These are phyloP conservation scores for Phragmites australis DNA, from an alignment of 176 grass and related monocot genomes.

Conservation along the genomic window DNA sequence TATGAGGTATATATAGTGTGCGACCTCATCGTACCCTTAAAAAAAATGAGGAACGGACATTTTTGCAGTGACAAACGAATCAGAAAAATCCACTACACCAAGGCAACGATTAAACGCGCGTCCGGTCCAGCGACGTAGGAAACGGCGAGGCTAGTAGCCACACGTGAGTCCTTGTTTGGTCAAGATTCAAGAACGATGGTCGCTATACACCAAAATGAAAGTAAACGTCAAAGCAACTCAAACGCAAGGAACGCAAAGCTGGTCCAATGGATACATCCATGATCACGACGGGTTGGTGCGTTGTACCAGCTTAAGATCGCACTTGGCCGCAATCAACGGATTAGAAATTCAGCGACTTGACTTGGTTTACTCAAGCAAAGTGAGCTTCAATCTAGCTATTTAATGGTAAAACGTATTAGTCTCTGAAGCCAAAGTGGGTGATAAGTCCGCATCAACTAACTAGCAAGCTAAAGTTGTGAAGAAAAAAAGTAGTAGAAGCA, in stretches of 20 bases:
- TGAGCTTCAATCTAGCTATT: neutral
- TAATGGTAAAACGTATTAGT: neutral
- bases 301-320: neutral
- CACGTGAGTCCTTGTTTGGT: constrained; percentile 5
- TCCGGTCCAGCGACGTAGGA: neutral
- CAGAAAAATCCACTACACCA: neutral
- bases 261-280: neutral
- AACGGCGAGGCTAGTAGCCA: constrained; percentile 10
- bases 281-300: constrained; percentile 28
- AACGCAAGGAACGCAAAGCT: constrained; percentile 1
- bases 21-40: too few species aligned
- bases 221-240: constrained; percentile 33
- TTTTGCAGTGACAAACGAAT: neutral
- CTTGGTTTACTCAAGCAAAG: neutral
- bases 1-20: too few species aligned
- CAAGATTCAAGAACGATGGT: constrained; percentile 29
- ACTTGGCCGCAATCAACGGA: constrained; percentile 20
- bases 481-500: neutral
- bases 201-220: constrained; percentile 11
- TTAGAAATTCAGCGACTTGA: constrained; percentile 16
- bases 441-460: neutral
- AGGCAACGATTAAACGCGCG: constrained; percentile 20
- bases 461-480: neutral
- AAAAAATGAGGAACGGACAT: too few species aligned
- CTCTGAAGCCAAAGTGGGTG: neutral